Percentiles rank a stretch among this genome's conserved stretches.
Evolutionary conservation across 2,329 filamentous ascomycete species (phyloP).

Genomic region (Ophiostoma piceae): DNA sequence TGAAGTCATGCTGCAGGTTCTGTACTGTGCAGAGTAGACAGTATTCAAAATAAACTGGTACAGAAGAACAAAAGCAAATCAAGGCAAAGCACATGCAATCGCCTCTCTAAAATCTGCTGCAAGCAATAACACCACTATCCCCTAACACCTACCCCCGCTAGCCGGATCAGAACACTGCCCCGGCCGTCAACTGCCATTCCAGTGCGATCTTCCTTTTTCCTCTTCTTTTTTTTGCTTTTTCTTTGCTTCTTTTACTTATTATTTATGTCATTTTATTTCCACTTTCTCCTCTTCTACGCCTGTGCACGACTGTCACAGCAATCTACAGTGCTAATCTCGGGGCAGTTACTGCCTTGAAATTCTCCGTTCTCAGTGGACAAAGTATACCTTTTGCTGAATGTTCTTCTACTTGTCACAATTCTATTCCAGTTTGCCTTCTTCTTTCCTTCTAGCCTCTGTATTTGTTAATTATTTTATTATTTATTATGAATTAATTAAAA

Average conservation of each 20-base stretch:
- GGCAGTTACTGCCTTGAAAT: conserved; percentile 10
- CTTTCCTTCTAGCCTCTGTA: conserved; percentile 10
- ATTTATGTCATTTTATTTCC: neutral
- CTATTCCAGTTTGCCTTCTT: conserved; percentile 13
- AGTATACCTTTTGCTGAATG: neutral
- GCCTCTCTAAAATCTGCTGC: neutral
- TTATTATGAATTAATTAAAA: neutral
- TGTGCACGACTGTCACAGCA: neutral
- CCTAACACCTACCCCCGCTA: conserved; percentile 1
- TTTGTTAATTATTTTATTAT: neutral
- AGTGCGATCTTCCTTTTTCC: conserved; percentile 22
- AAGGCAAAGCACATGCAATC: too few species aligned
- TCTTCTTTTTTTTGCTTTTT: neutral
- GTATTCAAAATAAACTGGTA: too few species aligned
- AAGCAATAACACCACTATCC: neutral
- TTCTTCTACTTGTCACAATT: neutral
- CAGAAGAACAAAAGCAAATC: too few species aligned
- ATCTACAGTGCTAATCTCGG: conserved; percentile 11
- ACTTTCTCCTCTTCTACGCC: conserved; percentile 11
- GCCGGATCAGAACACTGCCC: conserved; percentile 6
- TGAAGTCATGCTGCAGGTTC: too few species aligned
- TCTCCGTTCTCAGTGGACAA: neutral
- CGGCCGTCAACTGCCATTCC: conserved; percentile 3
- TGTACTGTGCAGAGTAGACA: too few species aligned
- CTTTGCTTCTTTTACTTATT: neutral